A percentile compares a stretch with the other conserved stretches of the same genome.
Conservation (phyloP, 495 filamentous ascomycete genomes). For the Sphaerosporella brunnea region DNA sequence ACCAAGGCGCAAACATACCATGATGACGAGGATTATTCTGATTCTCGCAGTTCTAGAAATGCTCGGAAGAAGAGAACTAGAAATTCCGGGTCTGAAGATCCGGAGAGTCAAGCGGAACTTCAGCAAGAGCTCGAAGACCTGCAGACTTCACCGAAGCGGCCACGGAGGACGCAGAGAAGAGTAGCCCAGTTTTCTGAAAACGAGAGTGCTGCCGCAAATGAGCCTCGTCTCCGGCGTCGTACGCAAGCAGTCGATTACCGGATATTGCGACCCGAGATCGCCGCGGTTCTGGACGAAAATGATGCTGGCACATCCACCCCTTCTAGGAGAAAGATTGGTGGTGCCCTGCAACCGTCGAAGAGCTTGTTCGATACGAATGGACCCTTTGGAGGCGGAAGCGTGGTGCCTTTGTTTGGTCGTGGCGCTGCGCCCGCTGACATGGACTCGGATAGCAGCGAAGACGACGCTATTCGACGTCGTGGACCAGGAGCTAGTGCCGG, state of each 20-base stretch:
- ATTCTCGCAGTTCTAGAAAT: background rate
- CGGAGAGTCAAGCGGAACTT: conserved; percentile 57
- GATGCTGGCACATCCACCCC: conserved; percentile 40
- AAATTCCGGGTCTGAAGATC: conserved; percentile 34
- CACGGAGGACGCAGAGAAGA: conserved; percentile 37
- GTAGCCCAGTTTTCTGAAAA: conserved; percentile 27
- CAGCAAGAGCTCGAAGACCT: conserved; percentile 60
- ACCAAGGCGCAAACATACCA: conserved; percentile 13
- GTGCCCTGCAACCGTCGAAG: conserved; percentile 36
- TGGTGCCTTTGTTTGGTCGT: conserved; percentile 54
- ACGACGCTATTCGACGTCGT: conserved; percentile 49
- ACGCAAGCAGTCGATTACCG: conserved; percentile 49
- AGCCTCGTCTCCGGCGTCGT: conserved; percentile 36
- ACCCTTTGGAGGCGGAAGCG: conserved; percentile 73
- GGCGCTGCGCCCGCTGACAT: conserved; percentile 54
- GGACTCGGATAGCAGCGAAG: conserved; percentile 93
- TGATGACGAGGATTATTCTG: conserved; percentile 22
- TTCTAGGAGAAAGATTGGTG: conserved; percentile 41
- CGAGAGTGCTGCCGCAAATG: conserved; percentile 18
- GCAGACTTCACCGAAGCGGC: conserved; percentile 36
- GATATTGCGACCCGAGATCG: conserved; percentile 54
- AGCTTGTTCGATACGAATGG: conserved; percentile 71
- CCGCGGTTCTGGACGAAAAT: conserved; percentile 49
- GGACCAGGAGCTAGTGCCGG: conserved; percentile 37
- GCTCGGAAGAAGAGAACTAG: background rate